Base-by-base conservation (phyloP, 2,329 filamentous ascomycete species). In the Exophiala aquamarina region DNA sequence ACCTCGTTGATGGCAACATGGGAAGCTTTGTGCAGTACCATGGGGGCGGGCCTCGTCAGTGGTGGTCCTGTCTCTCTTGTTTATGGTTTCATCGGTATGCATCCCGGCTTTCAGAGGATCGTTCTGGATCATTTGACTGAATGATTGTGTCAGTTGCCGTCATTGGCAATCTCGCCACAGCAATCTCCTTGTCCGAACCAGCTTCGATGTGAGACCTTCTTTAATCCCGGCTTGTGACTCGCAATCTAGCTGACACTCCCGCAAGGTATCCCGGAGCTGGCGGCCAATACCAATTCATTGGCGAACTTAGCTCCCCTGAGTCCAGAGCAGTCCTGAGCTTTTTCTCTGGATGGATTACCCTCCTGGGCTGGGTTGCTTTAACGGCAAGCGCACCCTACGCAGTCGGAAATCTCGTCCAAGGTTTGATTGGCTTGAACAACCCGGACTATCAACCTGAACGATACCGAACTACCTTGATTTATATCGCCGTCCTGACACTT, bases 261-360 rank as follows among this genome's bases (percentile, higher is more conserved):
- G 18, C n/a, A n/a, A 42, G 40, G 43, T 41, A 13, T 13, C 37
- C 37, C 18, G 17, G 21, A 13, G 43, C 66, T 3, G 66, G 60
- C 33, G 66, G 66, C 13, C 66, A 68, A 45, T 68, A 68, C 23
- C 65, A 67, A 49, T 68, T 65, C 65, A 64, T 67, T 15, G 64
- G 63, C 36, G 64, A 66, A 14, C 33, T 49, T 8, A 34, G 21
- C 17, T 20, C 41, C 15, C 6, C 23, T 10, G 33, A 39, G 29
- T 39, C 15, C 15, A 32, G 13, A 14, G 18, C 28, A 11, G 23
- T 31, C 11, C 18, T 41, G 18, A 44, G 40, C 18, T 45, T 26
- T 20, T 10, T 33, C 6, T 33, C 42, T 26, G 66, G 64, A 36
- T 62, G 59, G 64, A 55, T 66, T 7, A 65, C 62, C 29, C 54